Percentiles rank a stretch among this genome's conserved stretches.
phyloP scores from a whole-genome alignment of 371 early-diverging fungal genomes.

The Mycotypha africana region DNA sequence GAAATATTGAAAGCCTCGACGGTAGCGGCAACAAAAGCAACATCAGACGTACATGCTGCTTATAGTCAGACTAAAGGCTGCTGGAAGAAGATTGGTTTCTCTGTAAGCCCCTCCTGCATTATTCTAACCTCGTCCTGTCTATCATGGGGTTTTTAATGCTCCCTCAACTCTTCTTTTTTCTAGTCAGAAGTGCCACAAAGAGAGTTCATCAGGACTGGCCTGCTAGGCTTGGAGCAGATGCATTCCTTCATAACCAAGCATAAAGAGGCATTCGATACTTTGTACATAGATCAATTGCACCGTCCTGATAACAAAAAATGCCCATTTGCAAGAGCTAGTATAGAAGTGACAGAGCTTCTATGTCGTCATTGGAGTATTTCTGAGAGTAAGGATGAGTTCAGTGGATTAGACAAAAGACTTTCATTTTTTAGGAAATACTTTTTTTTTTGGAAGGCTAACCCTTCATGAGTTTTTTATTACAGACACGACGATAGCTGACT shows the following conservation, averaged over 20 bases:
- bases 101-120: slow-evolving; percentile 26
- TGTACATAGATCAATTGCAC: slow-evolving; percentile 56
- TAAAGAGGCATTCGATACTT: slow-evolving; percentile 44
- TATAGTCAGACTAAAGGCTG: too few species aligned
- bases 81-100: slow-evolving; percentile 70
- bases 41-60: too few species aligned
- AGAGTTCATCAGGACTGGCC: slow-evolving; percentile 62
- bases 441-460: not conserved
- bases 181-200: slow-evolving; percentile 61
- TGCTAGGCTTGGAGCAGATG: slow-evolving; percentile 64
- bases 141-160: not conserved
- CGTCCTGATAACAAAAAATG: slow-evolving; percentile 53
- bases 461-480: not conserved
- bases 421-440: not conserved
- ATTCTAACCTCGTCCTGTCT: not conserved
- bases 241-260: slow-evolving; percentile 48
- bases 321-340: slow-evolving; percentile 62
- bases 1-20: slow-evolving; percentile 56
- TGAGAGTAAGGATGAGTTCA: slow-evolving; percentile 12
- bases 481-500: slow-evolving; percentile 38
- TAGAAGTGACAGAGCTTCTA: slow-evolving; percentile 66
- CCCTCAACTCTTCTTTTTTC: not conserved
- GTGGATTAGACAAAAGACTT: not conserved
- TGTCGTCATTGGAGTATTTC: slow-evolving; percentile 69
- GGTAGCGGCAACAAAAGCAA: slow-evolving; percentile 45